A percentile compares a stretch with the other conserved stretches of the same genome.
Conservation (phyloP, 148 eudicot species). For the Camellia sinensis region DNA sequence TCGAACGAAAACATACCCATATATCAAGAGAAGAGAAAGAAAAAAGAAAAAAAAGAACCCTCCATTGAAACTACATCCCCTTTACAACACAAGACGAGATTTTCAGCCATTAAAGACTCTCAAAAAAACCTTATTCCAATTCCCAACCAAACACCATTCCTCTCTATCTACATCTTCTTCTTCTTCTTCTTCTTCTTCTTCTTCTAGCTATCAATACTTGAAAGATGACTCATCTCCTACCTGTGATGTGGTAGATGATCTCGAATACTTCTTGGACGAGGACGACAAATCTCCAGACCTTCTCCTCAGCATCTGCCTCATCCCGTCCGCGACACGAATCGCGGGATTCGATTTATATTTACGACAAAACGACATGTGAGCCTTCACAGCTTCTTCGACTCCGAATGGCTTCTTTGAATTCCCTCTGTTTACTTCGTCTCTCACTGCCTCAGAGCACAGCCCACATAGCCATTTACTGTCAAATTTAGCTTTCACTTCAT, state of each 20-base stretch:
- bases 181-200: not conserved
- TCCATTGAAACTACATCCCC: conserved; percentile 14
- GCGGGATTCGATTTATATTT: conserved; percentile 68
- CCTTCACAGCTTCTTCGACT: conserved; percentile 58
- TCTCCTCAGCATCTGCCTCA: conserved; percentile 66
- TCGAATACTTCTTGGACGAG: conserved; percentile 28
- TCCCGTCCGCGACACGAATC: conserved; percentile 59
- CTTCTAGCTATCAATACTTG: conserved; percentile 11
- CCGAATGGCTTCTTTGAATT: conserved; percentile 3
- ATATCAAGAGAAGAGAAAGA: not conserved
- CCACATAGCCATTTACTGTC: conserved; percentile 83
- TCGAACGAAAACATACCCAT: not conserved
- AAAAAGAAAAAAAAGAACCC: not conserved
- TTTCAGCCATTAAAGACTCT: conserved; percentile 9
- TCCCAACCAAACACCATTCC: not conserved
- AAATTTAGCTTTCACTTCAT: conserved; percentile 56
- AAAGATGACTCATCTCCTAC: conserved; percentile 26
- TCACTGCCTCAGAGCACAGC: conserved; percentile 69
- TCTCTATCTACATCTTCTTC: not conserved
- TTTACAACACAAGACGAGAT: not conserved
- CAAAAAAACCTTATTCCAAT: not conserved
- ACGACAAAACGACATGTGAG: conserved; percentile 71
- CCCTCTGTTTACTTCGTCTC: conserved; percentile 50
- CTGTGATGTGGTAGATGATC: conserved; percentile 33
- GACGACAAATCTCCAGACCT: conserved; percentile 32